A percentile compares a stretch with the other conserved stretches of the same genome.
Conservation (phyloP, 2,329 filamentous ascomycete species). For the Stagonosporopsis rhizophila region DNA sequence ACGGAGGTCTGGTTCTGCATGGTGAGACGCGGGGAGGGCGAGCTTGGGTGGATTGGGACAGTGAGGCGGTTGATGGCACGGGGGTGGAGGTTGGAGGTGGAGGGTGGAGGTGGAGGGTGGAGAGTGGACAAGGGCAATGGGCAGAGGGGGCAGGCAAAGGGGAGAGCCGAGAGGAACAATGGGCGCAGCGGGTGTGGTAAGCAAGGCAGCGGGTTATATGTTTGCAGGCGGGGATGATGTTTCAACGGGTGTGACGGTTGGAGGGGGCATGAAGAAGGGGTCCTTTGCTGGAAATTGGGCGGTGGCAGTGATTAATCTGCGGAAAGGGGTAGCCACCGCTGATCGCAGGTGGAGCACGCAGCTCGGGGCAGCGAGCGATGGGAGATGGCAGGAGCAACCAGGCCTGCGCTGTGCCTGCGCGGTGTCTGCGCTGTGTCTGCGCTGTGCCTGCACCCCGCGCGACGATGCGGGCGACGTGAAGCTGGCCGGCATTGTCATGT, state of each 20-base stretch:
- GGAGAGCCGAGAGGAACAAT: slow-evolving; percentile 3
- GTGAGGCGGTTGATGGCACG: slow-evolving; percentile 1
- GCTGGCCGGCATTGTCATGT: neutral
- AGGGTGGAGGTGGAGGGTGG: neutral
- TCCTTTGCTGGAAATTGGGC: slow-evolving; percentile 23
- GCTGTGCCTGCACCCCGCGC: neutral
- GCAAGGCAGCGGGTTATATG: slow-evolving; percentile 19
- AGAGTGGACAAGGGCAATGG: neutral
- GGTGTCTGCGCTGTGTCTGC: too few species aligned
- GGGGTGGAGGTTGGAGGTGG: neutral
- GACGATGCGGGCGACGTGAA: neutral
- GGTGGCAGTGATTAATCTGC: slow-evolving; percentile 18
- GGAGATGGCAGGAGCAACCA: neutral
- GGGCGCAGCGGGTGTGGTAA: slow-evolving; percentile 8
- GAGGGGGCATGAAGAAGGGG: slow-evolving; percentile 38
- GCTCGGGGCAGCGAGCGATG: slow-evolving; percentile 6
- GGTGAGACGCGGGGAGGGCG: slow-evolving; percentile 27
- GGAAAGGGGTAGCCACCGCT: slow-evolving; percentile 12
- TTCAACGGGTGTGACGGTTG: slow-evolving; percentile 32
- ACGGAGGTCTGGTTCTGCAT: slow-evolving; percentile 26
- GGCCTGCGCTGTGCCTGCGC: neutral
- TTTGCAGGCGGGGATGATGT: slow-evolving; percentile 34
- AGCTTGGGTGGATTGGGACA: slow-evolving; percentile 14
- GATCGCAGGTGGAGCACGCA: slow-evolving; percentile 15
- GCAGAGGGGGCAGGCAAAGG: too few species aligned